Base-by-base conservation (phyloP, 129 eudicot genomes). In the Silybum marianum region DNA sequence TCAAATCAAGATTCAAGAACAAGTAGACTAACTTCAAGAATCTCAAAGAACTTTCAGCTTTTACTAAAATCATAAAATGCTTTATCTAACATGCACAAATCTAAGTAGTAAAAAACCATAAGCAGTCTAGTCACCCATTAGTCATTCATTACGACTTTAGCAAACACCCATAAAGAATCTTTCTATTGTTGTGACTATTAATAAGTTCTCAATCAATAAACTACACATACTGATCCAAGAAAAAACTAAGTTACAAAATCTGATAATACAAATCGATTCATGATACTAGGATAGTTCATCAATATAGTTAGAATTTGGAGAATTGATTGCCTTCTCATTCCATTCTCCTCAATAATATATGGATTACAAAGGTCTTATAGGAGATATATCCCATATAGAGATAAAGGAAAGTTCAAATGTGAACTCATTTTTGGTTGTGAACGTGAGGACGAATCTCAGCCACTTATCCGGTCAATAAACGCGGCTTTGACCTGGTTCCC, bases 11-110 rank as follows among this genome's bases (percentile, higher is more conserved):
- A 32, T n/a, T 32, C 22, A 30, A 14, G 7, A 60, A 4, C 48
- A 40, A 40, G 48, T 9, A 40, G 9, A 63, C 51, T 62, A 76
- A 62, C 34, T 62, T 76, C 80, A 62, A 34, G 21, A 34, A 76
- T 60, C 54, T 32, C 19, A 21, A 76, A 76, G 54, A 62, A 0
- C 19, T 28, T 51, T 51, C 63, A 14, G 8, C 21, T 51, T 51
- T n/a, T 51, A 14, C 63, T 51, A 51, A 14, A 51, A 51, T 51
- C 63, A 51, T 51, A 51, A 44, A 44, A 44, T 54, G 79, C 4
- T 75, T 32, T 19, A 76, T 58, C 7, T 24, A 46, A 16, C 60
- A 65, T 36, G 75, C 70, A 44, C 46, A 40, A 26, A 78, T 18
- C 46, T 51, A 51, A 51, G 16, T 13, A 48, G 21, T 14, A 51